Conservation (phyloP, 257 asterid species). For the Verbascum thapsus region DNA sequence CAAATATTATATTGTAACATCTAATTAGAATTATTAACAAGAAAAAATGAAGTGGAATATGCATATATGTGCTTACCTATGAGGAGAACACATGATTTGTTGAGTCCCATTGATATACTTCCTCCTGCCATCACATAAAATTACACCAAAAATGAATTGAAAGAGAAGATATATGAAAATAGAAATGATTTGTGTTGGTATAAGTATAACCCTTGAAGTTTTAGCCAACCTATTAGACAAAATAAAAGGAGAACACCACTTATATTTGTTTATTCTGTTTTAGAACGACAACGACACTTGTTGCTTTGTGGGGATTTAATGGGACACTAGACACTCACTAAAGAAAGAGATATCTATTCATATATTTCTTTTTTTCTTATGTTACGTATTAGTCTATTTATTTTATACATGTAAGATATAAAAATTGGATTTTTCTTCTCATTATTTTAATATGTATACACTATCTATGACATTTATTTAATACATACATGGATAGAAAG, state of each 20-base stretch:
- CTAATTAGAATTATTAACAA: background rate
- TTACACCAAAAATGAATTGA: background rate
- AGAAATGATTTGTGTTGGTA: slow-evolving; percentile 8
- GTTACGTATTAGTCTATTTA: too few species aligned
- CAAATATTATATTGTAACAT: background rate
- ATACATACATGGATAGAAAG: too few species aligned
- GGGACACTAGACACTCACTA: slow-evolving; percentile 52
- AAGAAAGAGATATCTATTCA: background rate
- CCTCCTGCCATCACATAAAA: slow-evolving; percentile 39
- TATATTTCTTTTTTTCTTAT: too few species aligned
- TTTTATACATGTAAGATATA: too few species aligned
- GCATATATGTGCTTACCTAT: slow-evolving; percentile 49
- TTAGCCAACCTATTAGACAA: too few species aligned
- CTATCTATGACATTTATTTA: too few species aligned
- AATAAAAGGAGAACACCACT: slow-evolving; percentile 21
- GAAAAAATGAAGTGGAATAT: too few species aligned
- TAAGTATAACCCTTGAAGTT: slow-evolving; percentile 10
- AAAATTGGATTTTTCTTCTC: too few species aligned
- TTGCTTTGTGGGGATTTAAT: too few species aligned
- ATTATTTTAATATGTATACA: too few species aligned
- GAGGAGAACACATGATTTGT: slow-evolving; percentile 76
- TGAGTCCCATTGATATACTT: slow-evolving; percentile 45
- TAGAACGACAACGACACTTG: slow-evolving; percentile 20
- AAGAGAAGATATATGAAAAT: too few species aligned
- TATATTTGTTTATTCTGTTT: slow-evolving; percentile 25